Percentiles rank a stretch among this genome's conserved stretches.
phyloP scores from a whole-genome alignment of 352 stramenopile species.

The Salisapilia sapeloensis region DNA sequence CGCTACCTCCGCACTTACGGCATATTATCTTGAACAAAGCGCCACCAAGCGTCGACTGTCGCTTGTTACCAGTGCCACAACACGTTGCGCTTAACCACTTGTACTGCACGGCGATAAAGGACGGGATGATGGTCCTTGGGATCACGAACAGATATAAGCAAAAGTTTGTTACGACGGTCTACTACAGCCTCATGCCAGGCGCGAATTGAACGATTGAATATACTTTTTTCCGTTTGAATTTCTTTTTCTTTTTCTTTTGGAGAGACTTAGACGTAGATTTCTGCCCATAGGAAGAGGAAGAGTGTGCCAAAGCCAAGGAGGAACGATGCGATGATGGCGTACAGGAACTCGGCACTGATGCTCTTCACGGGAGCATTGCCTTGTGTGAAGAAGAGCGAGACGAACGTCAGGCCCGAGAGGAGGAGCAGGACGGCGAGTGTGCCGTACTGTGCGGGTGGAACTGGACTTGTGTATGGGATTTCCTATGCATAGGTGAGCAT shows the following conservation, averaged over 20 bases:
- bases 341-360: constrained; percentile 36
- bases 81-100: constrained; percentile 99
- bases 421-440: constrained; percentile 32
- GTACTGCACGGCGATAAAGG: constrained; percentile 98
- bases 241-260: too few relatives aligned
- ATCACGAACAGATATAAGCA: constrained; percentile 96
- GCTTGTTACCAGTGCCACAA: constrained; percentile 92
- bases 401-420: constrained; percentile 54
- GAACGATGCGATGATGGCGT: constrained; percentile 46
- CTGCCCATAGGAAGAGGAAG: constrained; percentile 77
- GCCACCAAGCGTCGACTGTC: constrained; percentile 88
- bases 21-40: constrained; percentile 99
- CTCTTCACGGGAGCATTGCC: constrained; percentile 67
- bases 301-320: constrained; percentile 68
- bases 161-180: constrained; percentile 97
- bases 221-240: too few relatives aligned
- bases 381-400: constrained; percentile 72
- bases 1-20: constrained; percentile 94
- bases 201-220: constrained; percentile 31
- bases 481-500: constrained; percentile 17
- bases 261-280: constrained; percentile 69
- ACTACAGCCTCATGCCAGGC: constrained; percentile 90
- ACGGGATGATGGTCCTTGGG: constrained; percentile 99
- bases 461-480: constrained; percentile 66
- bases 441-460: constrained; percentile 55